phyloP scores from a whole-genome alignment of 495 filamentous ascomycete species.

The Parathielavia appendiculata region DNA sequence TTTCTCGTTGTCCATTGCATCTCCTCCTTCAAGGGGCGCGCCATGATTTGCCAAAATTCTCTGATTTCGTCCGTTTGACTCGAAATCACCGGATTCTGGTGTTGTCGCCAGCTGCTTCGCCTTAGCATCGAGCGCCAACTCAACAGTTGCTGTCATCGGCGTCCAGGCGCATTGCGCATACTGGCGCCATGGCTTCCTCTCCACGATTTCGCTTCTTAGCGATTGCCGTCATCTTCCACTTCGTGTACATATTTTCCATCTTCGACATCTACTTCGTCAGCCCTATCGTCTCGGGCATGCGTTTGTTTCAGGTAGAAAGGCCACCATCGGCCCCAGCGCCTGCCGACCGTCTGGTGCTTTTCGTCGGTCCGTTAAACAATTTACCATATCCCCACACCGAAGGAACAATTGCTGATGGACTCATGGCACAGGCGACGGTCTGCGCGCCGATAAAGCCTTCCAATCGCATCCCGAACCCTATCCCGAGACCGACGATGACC shows the following conservation, averaged over 20 bases:
- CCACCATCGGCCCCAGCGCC: constrained; percentile 60
- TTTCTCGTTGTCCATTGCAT: background rate
- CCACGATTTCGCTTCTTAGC: constrained; percentile 83
- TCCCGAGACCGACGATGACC: constrained; percentile 54
- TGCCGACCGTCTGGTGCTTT: constrained; percentile 84
- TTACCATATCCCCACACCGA: constrained; percentile 12
- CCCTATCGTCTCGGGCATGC: constrained; percentile 95
- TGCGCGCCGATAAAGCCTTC: constrained; percentile 97
- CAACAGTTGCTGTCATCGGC: background rate
- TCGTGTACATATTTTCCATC: constrained; percentile 93
- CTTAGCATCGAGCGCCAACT: background rate
- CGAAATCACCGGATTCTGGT: background rate
- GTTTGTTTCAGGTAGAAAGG: constrained; percentile 64
- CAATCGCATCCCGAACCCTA: constrained; percentile 90
- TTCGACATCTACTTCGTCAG: constrained; percentile 99
- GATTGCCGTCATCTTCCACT: constrained; percentile 88
- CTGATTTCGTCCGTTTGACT: constrained; percentile 1
- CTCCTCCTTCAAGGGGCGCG: constrained; percentile 8
- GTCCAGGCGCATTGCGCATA: constrained; percentile 12
- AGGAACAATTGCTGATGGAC: constrained; percentile 6
- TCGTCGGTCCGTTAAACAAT: constrained; percentile 63
- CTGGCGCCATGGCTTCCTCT: constrained; percentile 63
- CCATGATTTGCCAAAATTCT: constrained; percentile 16
- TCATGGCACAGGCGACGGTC: constrained; percentile 63
- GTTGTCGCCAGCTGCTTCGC: too few species aligned